These are phyloP conservation scores for Multifurca ochricompacta DNA, from an alignment of 768 basidiomycete species.

Conservation along the genomic window DNA sequence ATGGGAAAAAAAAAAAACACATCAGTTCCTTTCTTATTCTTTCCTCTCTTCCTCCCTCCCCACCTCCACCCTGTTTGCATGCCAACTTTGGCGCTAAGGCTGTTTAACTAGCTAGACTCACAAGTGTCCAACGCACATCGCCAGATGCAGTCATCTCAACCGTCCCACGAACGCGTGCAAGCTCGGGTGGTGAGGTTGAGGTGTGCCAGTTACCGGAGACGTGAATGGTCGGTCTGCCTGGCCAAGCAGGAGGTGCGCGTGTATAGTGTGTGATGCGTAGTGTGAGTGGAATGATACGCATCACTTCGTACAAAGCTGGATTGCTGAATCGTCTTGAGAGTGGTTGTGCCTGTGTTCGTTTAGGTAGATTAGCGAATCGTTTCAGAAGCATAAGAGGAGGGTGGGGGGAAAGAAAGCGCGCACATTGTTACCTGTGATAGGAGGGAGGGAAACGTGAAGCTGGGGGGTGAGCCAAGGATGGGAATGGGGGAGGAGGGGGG, in stretches of 20 bases:
- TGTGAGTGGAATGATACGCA: conserved; percentile 46
- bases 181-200: conserved; percentile 33
- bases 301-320: conserved; percentile 34
- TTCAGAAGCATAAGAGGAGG: too few species aligned
- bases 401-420: neutral
- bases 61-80: too few species aligned
- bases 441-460: too few species aligned
- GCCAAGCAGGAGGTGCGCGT: conserved; percentile 23
- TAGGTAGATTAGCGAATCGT: neutral
- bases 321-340: conserved; percentile 27
- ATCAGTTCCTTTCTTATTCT: too few species aligned
- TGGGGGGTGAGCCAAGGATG: too few species aligned
- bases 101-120: too few species aligned
- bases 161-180: conserved; percentile 34
- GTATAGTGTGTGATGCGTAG: conserved; percentile 30
- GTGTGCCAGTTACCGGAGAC: conserved; percentile 36
- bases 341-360: conserved; percentile 3
- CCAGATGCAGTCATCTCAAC: conserved; percentile 44
- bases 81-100: too few species aligned
- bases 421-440: conserved; percentile 37
- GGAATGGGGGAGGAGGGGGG: too few species aligned
- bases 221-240: conserved; percentile 43
- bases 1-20: conserved; percentile 16
- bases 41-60: too few species aligned
- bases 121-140: conserved; percentile 45